A percentile compares a stretch with the other conserved stretches of the same genome.
phyloP scores from a whole-genome alignment of 352 stramenopile species.

The Pythium folliculosum region DNA sequence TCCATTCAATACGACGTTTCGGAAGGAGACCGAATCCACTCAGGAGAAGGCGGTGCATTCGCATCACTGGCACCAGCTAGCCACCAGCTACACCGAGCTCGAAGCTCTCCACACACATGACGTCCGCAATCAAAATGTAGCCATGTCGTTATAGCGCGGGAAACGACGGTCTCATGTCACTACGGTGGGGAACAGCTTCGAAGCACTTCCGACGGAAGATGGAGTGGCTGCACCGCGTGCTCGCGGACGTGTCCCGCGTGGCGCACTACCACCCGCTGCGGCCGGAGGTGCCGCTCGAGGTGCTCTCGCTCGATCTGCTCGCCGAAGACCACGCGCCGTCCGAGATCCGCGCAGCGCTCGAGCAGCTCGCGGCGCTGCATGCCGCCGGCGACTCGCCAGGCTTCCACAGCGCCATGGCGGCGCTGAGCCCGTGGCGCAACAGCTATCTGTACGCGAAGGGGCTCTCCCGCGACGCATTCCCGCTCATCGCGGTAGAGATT shows the following conservation, averaged over 20 bases:
- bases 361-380: constrained; percentile 1
- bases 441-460: constrained; percentile 18
- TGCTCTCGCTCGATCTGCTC: constrained; percentile 8
- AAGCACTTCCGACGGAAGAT: not conserved
- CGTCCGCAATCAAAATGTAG: no score
- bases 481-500: constrained; percentile 6
- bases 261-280: constrained; percentile 20
- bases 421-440: constrained; percentile 16
- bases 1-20: no score
- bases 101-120: no score
- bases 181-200: not conserved
- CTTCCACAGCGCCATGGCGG: constrained; percentile 7
- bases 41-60: no score
- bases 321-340: not conserved
- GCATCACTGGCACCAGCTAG: no score
- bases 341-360: not conserved
- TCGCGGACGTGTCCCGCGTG: constrained; percentile 4
- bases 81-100: no score
- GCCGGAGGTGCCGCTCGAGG: constrained; percentile 8
- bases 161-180: constrained; percentile 1
- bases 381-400: not conserved
- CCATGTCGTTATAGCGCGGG: constrained; percentile 5
- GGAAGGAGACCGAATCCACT: no score
- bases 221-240: not conserved
- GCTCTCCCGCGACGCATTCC: constrained; percentile 7